Conservation (phyloP, 805 yeast species). For the Starmerella bacillaris region DNA sequence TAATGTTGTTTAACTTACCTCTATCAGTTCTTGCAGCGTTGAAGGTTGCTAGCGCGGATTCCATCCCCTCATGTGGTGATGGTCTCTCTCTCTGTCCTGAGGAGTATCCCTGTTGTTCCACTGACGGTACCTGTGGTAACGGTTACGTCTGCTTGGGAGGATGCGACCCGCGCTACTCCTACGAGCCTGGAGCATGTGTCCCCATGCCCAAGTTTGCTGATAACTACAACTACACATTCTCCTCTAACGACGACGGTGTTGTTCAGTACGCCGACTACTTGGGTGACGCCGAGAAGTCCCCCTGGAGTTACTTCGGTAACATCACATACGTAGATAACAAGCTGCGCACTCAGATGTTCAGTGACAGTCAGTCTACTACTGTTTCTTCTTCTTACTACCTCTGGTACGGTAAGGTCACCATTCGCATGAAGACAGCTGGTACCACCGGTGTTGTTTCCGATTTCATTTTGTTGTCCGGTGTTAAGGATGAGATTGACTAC, state of each 20-base stretch:
- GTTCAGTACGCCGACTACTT: constrained; percentile 30
- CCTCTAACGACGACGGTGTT: constrained; percentile 20
- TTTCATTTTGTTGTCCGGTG: constrained; percentile 62
- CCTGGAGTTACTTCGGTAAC: constrained; percentile 49
- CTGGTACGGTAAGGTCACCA: constrained; percentile 74
- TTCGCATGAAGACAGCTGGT: constrained; percentile 54
- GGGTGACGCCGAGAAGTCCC: constrained; percentile 51
- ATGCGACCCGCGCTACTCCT: constrained; percentile 63
- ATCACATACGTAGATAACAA: constrained; percentile 35
- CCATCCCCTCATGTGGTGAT: constrained; percentile 16
- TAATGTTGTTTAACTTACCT: too few species aligned
- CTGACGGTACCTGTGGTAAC: constrained; percentile 62
- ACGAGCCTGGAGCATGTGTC: constrained; percentile 52
- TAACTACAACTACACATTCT: constrained; percentile 19
- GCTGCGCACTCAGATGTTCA: constrained; percentile 60
- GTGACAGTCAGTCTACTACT: constrained; percentile 57
- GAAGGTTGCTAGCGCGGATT: too few species aligned
- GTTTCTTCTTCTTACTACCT: constrained; percentile 59
- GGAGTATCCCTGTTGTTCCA: constrained; percentile 64
- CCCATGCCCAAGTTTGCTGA: constrained; percentile 47
- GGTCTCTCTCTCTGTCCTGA: constrained; percentile 43
- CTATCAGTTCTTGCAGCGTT: too few species aligned
- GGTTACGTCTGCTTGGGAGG: constrained; percentile 71
- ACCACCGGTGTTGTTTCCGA: constrained; percentile 70
- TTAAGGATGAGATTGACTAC: constrained; percentile 77